These are phyloP conservation scores for Cicer yamashitae DNA, from an alignment of 306 rosid genomes.

Conservation along the genomic window DNA sequence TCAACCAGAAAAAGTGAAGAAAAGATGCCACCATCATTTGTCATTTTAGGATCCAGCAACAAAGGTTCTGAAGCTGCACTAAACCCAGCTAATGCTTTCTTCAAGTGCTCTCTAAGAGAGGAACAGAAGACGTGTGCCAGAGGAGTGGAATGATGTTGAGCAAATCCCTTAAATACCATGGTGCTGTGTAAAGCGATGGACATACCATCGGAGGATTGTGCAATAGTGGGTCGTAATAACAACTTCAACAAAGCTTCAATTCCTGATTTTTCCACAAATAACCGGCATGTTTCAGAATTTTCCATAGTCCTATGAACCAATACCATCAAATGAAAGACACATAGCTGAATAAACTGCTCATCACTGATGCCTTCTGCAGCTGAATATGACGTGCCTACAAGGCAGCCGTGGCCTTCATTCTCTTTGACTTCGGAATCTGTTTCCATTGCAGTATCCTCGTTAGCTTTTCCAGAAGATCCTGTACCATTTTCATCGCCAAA, in stretches of 20 bases:
- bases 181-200: constrained; percentile 95
- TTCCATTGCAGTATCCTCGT: constrained; percentile 83
- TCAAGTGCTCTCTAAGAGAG: constrained; percentile 79
- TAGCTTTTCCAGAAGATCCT: constrained; percentile 59
- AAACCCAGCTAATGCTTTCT: constrained; percentile 78
- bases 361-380: constrained; percentile 72
- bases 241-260: constrained; percentile 91
- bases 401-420: constrained; percentile 62
- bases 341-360: constrained; percentile 79
- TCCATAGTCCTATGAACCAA: constrained; percentile 96
- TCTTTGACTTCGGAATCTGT: constrained; percentile 84
- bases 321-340: constrained; percentile 93
- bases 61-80: constrained; percentile 66
- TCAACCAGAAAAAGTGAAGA: constrained; percentile 88
- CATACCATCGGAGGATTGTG: constrained; percentile 93
- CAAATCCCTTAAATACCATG: constrained; percentile 97
- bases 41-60: constrained; percentile 79
- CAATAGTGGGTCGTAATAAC: constrained; percentile 74
- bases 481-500: constrained; percentile 59
- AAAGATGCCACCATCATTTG: constrained; percentile 66
- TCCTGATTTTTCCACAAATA: constrained; percentile 95
- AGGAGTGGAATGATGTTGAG: constrained; percentile 93
- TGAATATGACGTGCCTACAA: constrained; percentile 61
- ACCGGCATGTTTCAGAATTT: constrained; percentile 90
- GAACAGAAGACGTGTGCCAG: constrained; percentile 91